Evolutionary conservation across 2,329 filamentous ascomycete species (phyloP), one percentile per base, ranked within the genome.

Genomic region (Fusarium temperatum): DNA sequence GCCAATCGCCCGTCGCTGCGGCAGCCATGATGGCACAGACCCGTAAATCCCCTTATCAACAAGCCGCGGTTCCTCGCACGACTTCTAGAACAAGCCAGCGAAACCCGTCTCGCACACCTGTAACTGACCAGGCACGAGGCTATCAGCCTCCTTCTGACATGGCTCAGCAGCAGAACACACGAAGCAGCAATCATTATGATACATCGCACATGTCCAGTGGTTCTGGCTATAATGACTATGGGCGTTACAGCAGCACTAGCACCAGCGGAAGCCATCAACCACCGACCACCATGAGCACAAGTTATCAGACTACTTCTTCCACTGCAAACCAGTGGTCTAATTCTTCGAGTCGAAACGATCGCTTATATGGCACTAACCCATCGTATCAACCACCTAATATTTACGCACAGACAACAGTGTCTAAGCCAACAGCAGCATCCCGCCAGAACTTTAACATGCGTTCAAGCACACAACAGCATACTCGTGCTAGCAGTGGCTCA

Each of bases 51-150:
- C 79, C 81, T 1, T 80, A 80, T 36, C 79, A 81, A 66, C 68
- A 77, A 39, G 60, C 66, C 50, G 65, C 72, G 41, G 66, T 71
- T 30, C 66, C 80, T 58, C 77, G 78, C 30, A 74, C 79, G 17
- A 78, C 78, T 64, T 84, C 84, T 18, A 77, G 80, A 58, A 81
- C 83, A 50, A 77, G 79, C 6, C 81, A 82, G n/a, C 79, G 80
- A 47, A 66, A 78, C 3, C 80, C 82, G 60, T 80, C 70, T 10
- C 78, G 74, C 22, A 80, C 81, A 28, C 79, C 81, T 8, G 71
- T 76, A 24, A 65, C 64, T n/a, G 73, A 79, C 10, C 66, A 76
- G 35, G 58, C 77, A 17, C 36, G 64, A 39, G 73, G 55, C 12
- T 72, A 73, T 17, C 73, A 72, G 42, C 64, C 77, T 24, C 75